Evolutionary conservation across 1,284 basidiomycete species (phyloP).

Genomic region (Austroboletus niveus): DNA sequence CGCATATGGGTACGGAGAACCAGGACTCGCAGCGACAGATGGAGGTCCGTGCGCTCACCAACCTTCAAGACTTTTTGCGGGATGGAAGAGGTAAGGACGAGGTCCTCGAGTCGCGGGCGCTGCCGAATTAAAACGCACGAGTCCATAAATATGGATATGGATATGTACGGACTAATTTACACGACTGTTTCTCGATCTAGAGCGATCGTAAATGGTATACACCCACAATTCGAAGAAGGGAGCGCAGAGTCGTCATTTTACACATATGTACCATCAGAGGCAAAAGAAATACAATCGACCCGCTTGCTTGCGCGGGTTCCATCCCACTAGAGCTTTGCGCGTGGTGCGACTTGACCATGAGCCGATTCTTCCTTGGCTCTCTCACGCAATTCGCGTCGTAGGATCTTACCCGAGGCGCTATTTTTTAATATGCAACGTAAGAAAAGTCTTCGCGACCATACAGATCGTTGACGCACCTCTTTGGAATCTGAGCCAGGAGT

Average conservation of each 20-base stretch:
- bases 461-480: constrained; percentile 47
- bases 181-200: background rate
- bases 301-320: no score
- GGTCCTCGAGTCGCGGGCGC: constrained; percentile 55
- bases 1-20: constrained; percentile 90
- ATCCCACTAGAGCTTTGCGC: constrained; percentile 9
- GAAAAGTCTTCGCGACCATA: background rate
- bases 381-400: constrained; percentile 61
- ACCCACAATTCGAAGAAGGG: no score
- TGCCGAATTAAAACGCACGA: background rate
- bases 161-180: no score
- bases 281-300: background rate
- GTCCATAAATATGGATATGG: no score
- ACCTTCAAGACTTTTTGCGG: constrained; percentile 66
- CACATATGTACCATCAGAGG: background rate
- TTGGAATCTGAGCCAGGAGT: constrained; percentile 57
- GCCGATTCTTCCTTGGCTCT: constrained; percentile 49
- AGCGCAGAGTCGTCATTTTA: no score
- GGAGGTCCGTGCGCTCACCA: constrained; percentile 75
- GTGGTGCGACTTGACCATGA: constrained; percentile 21
- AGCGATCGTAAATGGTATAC: background rate
- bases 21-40: constrained; percentile 80
- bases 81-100: constrained; percentile 64
- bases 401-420: constrained; percentile 72
- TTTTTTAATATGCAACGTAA: background rate